A percentile compares a stretch with the other conserved stretches of the same genome.
Evolutionary conservation across 495 filamentous ascomycete genomes (phyloP).

Genomic region (Hypoxylon lenormandii): DNA sequence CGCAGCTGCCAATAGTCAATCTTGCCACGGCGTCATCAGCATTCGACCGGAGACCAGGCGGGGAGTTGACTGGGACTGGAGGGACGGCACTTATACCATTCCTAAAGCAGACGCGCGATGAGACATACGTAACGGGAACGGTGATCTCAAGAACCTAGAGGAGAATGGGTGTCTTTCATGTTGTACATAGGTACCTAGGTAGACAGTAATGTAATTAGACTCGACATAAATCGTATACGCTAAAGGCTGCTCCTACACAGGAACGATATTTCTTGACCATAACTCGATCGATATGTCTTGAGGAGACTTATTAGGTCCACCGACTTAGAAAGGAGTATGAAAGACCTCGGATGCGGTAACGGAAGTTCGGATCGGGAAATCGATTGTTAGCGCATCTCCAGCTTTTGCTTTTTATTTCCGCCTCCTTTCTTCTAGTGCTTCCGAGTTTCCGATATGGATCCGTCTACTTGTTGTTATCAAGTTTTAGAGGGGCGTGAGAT

Average conservation of each 20-base stretch:
- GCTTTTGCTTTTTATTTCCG: background rate
- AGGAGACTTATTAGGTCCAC: no score
- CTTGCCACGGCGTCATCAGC: conserved; percentile 69
- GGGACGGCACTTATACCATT: conserved; percentile 93
- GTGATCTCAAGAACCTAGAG: conserved; percentile 55
- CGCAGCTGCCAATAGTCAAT: conserved; percentile 61
- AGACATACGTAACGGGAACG: conserved; percentile 84
- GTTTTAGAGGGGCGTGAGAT: no score
- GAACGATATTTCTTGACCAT: no score
- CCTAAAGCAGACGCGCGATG: conserved; percentile 91
- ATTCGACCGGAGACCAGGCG: conserved; percentile 48
- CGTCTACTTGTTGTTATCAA: background rate
- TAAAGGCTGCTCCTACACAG: no score
- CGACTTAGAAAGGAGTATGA: no score
- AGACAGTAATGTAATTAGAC: no score
- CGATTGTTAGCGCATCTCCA: background rate
- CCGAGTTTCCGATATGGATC: conserved; percentile 47
- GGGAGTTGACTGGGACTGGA: conserved; percentile 83
- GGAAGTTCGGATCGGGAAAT: conserved; percentile 18
- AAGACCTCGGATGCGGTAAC: conserved; percentile 5
- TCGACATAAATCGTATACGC: no score
- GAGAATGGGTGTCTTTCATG: no score
- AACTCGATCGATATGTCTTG: no score
- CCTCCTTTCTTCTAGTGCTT: conserved; percentile 3
- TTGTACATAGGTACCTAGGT: no score